phyloP scores from a whole-genome alignment of 768 basidiomycete species.

The Macrocybe gigantea region DNA sequence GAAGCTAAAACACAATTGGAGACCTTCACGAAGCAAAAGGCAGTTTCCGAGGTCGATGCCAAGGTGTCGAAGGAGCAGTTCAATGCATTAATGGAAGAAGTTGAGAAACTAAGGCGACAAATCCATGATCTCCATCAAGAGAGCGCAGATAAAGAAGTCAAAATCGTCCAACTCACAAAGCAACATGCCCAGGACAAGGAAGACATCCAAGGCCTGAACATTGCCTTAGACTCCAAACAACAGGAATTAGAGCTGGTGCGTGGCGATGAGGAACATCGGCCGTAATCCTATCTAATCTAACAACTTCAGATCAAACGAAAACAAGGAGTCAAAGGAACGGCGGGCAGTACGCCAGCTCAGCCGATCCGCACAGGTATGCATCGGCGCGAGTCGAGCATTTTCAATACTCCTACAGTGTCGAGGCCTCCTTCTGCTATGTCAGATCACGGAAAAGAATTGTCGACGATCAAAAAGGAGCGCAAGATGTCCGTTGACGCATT shows the following conservation, averaged over 20 bases:
- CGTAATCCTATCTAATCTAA: background rate
- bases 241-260: slow-evolving; percentile 88
- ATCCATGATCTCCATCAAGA: slow-evolving; percentile 71
- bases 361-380: slow-evolving; percentile 29
- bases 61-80: slow-evolving; percentile 45
- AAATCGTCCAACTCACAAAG: slow-evolving; percentile 67
- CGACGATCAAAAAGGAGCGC: slow-evolving; percentile 25
- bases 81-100: slow-evolving; percentile 45
- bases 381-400: slow-evolving; percentile 54
- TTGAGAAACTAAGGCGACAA: slow-evolving; percentile 53
- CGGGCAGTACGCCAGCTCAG: slow-evolving; percentile 49
- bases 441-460: slow-evolving; percentile 31
- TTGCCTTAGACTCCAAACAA: slow-evolving; percentile 90
- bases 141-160: slow-evolving; percentile 81
- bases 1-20: slow-evolving; percentile 44
- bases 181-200: slow-evolving; percentile 64
- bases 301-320: slow-evolving; percentile 55
- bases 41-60: slow-evolving; percentile 48
- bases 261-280: slow-evolving; percentile 1
- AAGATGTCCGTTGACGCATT: slow-evolving; percentile 32
- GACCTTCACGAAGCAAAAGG: slow-evolving; percentile 44
- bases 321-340: slow-evolving; percentile 49
- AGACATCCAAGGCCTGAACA: slow-evolving; percentile 79
- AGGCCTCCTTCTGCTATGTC: slow-evolving; percentile 56
- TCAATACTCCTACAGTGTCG: slow-evolving; percentile 43